These are phyloP conservation scores for Fusarium lateritium DNA, from an alignment of 2,329 filamentous ascomycete species.

Conservation along the genomic window DNA sequence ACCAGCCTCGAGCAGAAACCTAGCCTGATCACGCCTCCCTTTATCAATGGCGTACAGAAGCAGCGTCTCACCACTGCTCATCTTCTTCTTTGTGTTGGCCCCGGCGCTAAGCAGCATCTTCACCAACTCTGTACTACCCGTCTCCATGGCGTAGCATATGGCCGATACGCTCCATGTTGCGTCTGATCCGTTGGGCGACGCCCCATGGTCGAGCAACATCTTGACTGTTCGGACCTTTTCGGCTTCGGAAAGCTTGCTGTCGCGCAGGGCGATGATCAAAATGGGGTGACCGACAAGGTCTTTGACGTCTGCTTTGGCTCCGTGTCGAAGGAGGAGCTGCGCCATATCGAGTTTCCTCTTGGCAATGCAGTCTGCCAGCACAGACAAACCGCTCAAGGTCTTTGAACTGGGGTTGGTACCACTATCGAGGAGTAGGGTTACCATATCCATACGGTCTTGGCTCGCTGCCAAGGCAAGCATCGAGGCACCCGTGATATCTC, in stretches of 20 bases:
- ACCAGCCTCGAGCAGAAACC: conserved; percentile 51
- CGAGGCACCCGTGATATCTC: conserved; percentile 51
- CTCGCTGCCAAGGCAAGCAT: conserved; percentile 51
- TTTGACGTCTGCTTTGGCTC: conserved; percentile 53
- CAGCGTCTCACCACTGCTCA: conserved; percentile 51
- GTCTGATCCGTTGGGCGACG: conserved; percentile 50
- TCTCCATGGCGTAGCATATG: conserved; percentile 49
- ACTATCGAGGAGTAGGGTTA: conserved; percentile 53
- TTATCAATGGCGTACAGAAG: conserved; percentile 52
- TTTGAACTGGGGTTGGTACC: conserved; percentile 53
- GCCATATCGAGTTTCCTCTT: conserved; percentile 53
- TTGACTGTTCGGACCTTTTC: conserved; percentile 49
- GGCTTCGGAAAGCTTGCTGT: conserved; percentile 43
- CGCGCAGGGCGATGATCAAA: conserved; percentile 51
- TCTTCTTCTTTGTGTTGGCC: conserved; percentile 47
- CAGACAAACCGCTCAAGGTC: conserved; percentile 51
- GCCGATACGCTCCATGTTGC: conserved; percentile 38
- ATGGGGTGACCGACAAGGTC: conserved; percentile 53
- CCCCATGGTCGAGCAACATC: conserved; percentile 54
- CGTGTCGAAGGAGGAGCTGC: conserved; percentile 52
- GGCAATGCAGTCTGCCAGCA: conserved; percentile 54
- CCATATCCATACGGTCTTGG: conserved; percentile 50
- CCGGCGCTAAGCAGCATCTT: conserved; percentile 51
- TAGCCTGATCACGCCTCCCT: conserved; percentile 41
- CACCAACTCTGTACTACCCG: conserved; percentile 45